A percentile compares a stretch with the other conserved stretches of the same genome.
phyloP scores from a whole-genome alignment of 257 asterid genomes.

The Nemophila menziesii region DNA sequence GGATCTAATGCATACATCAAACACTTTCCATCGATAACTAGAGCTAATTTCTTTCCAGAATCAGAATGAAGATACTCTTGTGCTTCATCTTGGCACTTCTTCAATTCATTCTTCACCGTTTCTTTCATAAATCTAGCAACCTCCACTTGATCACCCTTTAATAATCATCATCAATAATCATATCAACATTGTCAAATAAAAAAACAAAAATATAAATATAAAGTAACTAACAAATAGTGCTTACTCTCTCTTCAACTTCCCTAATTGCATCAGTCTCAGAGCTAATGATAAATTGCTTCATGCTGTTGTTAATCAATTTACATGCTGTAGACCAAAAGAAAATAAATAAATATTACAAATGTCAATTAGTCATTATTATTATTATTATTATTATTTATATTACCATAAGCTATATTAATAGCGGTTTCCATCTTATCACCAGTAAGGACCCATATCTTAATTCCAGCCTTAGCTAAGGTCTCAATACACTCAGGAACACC shows the following conservation, averaged over 20 bases:
- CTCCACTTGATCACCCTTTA: slow-evolving; percentile 99
- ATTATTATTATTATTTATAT: slow-evolving; percentile 13
- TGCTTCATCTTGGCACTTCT: slow-evolving; percentile 65
- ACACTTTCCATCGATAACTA: slow-evolving; percentile 97
- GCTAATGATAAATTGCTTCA: slow-evolving; percentile 90
- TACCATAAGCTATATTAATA: slow-evolving; percentile 94
- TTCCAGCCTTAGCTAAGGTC: slow-evolving; percentile 98
- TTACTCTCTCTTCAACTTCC: slow-evolving; percentile 89
- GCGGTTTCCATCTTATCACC: slow-evolving; percentile 99
- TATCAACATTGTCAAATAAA: slow-evolving; percentile 7
- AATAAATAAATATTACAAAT: slow-evolving; percentile 6
- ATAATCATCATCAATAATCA: not conserved
- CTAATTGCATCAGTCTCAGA: slow-evolving; percentile 92
- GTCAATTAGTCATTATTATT: slow-evolving; percentile 10
- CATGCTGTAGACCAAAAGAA: slow-evolving; percentile 57
- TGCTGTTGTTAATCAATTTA: slow-evolving; percentile 81
- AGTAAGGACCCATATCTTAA: slow-evolving; percentile 97
- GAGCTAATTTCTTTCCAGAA: slow-evolving; percentile 63
- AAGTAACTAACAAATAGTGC: slow-evolving; percentile 17
- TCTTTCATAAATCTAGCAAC: slow-evolving; percentile 93
- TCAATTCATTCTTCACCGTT: slow-evolving; percentile 61
- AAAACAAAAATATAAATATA: not conserved
- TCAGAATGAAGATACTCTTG: slow-evolving; percentile 43
- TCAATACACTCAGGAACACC: slow-evolving; percentile 96
- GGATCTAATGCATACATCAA: slow-evolving; percentile 99